Evolutionary conservation across 2,329 filamentous ascomycete genomes (phyloP).

Genomic region (Thielaviopsis musarum): DNA sequence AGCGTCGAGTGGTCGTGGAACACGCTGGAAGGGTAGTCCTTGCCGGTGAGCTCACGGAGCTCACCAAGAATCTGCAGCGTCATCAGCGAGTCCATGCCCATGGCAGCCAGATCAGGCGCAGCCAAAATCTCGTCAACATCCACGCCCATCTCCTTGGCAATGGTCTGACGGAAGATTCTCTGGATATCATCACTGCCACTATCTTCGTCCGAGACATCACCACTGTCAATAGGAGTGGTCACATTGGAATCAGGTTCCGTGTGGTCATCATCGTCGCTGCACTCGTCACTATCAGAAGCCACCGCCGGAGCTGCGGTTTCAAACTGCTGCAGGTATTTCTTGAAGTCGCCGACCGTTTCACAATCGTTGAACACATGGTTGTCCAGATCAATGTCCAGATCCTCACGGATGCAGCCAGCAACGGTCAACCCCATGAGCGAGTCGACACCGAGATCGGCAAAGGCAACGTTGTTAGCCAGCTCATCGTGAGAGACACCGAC

Average conservation of each 20-base stretch:
- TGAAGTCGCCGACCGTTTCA: constrained; percentile 36
- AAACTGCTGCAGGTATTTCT: constrained; percentile 23
- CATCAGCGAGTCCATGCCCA: constrained; percentile 44
- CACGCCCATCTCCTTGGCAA: constrained; percentile 58
- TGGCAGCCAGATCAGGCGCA: constrained; percentile 34
- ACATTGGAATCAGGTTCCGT: constrained; percentile 31
- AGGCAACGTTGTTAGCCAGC: constrained; percentile 37
- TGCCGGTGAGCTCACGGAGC: constrained; percentile 35
- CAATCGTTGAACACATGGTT: constrained; percentile 37
- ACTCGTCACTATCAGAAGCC: constrained; percentile 19
- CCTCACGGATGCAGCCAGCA: constrained; percentile 37
- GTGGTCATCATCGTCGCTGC: constrained; percentile 29
- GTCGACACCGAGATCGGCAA: constrained; percentile 41
- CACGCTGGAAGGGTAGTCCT: constrained; percentile 41
- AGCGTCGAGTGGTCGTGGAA: constrained; percentile 45
- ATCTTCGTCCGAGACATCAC: constrained; percentile 20
- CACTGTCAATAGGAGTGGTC: constrained; percentile 37
- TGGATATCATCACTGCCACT: constrained; percentile 27
- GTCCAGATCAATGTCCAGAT: constrained; percentile 37
- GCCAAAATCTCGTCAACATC: constrained; percentile 44
- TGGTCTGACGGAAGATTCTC: constrained; percentile 43
- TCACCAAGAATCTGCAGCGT: constrained; percentile 37
- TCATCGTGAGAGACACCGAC: constrained; percentile 37
- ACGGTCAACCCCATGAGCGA: constrained; percentile 45
- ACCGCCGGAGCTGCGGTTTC: constrained; percentile 17